These are phyloP conservation scores for Didymellaceae sp. DNA, from an alignment of 2,329 filamentous ascomycete species.

Conservation along the genomic window DNA sequence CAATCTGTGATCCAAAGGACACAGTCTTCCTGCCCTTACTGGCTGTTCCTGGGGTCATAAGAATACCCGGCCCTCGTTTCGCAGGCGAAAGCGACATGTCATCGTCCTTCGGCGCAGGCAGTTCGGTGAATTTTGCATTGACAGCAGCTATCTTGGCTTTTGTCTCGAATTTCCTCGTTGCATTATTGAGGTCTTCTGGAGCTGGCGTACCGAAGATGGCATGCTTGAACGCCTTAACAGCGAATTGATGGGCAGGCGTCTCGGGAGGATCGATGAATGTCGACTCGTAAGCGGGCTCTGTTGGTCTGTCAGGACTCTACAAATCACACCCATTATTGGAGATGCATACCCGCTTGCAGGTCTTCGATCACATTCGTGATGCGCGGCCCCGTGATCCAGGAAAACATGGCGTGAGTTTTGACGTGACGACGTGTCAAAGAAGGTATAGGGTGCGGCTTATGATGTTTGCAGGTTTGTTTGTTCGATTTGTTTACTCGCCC, in stretches of 20 bases:
- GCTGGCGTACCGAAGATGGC: slow-evolving; percentile 69
- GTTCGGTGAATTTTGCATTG: slow-evolving; percentile 27
- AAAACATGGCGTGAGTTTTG: slow-evolving; percentile 39
- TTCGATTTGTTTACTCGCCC: slow-evolving; percentile 42
- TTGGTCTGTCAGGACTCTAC: slow-evolving; percentile 18
- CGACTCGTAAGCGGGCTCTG: slow-evolving; percentile 47
- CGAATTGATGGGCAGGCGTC: slow-evolving; percentile 71
- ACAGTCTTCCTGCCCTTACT: slow-evolving; percentile 65
- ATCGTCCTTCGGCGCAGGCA: slow-evolving; percentile 32
- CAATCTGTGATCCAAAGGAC: slow-evolving; percentile 64
- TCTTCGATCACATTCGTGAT: slow-evolving; percentile 48
- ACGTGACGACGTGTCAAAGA: neutral
- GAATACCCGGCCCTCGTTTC: slow-evolving; percentile 64
- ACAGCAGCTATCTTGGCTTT: slow-evolving; percentile 36
- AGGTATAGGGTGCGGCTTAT: slow-evolving; percentile 10
- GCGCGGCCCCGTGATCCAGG: slow-evolving; percentile 49
- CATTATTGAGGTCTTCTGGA: slow-evolving; percentile 51
- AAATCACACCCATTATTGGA: neutral
- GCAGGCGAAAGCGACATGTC: slow-evolving; percentile 55
- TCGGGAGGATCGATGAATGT: slow-evolving; percentile 63
- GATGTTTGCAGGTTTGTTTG: slow-evolving; percentile 37
- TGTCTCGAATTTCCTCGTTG: slow-evolving; percentile 32
- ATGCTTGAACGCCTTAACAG: slow-evolving; percentile 70
- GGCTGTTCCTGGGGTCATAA: slow-evolving; percentile 67
- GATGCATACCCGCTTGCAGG: slow-evolving; percentile 39